Evolutionary conservation across 2,329 filamentous ascomycete species (phyloP), one percentile per base, ranked within the genome.

Genomic region (Diaporthe batatas): DNA sequence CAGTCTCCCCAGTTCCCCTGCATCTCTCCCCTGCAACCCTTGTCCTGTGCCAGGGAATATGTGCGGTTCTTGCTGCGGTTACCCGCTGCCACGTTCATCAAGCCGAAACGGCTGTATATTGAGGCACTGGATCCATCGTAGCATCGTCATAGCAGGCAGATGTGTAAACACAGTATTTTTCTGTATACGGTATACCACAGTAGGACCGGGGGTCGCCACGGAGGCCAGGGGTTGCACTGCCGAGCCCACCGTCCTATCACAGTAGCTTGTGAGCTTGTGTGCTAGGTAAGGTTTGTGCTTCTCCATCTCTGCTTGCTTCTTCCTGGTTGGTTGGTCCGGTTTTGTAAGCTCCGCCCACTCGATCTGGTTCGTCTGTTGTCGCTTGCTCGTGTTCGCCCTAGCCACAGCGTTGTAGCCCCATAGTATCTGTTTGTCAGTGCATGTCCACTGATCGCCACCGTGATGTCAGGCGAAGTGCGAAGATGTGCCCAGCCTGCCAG

Each of bases 391-490:
- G 62, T 65, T 65, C 44, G 62, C 47, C 44, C 62, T 51, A 65
- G 62, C 44, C 44, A 25, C 47, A 39, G 49, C 62, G 44, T 65
- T 51, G 62, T 42, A 21, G 44, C 62, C 21, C 62, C 62, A 36
- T 39, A 65, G 62, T 51, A 51, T 25, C 29, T 65, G 62, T 65
- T 51, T 65, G 62, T 65, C 62, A 65, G 62, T 65, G n/a, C 21
- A 49, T 65, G 62, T 47, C 62, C 62, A 65, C 62, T 67, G 62
- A 67, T 67, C 62, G 62, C 62, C 62, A 65, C 62, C n/a, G 62
- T 65, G 62, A 65, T 65, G 62, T 65, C 62, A 65, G 62, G 62
- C 62, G 62, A 65, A 51, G 62, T 65, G 62, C 62, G 62, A 65
- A 47, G n/a, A 49, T 34, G 59, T 39, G 36, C 36, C 59, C 42